A percentile compares a stretch with the other conserved stretches of the same genome.
Conservation (phyloP, 352 stramenopile genomes). For the Phytophthora hibernalis region DNA sequence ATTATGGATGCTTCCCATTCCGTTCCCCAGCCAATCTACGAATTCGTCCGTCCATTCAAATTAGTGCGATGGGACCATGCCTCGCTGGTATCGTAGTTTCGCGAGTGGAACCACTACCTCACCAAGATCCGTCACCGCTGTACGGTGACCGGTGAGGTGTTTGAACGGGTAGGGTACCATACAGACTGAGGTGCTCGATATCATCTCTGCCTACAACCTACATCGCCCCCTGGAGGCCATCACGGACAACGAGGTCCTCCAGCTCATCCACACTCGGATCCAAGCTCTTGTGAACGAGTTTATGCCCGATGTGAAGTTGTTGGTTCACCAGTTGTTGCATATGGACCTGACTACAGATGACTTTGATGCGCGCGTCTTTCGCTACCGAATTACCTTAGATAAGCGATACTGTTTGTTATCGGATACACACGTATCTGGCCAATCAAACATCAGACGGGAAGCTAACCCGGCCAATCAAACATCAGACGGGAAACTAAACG, state of each 20-base stretch:
- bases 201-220: slow-evolving; percentile 15
- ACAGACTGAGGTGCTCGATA: slow-evolving; percentile 12
- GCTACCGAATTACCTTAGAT: slow-evolving; percentile 5
- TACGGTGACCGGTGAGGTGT: slow-evolving; percentile 20
- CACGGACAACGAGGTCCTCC: slow-evolving; percentile 8
- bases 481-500: slow-evolving; percentile 2
- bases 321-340: slow-evolving; percentile 13
- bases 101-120: slow-evolving; percentile 22
- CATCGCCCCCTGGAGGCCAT: slow-evolving; percentile 7
- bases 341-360: slow-evolving; percentile 23
- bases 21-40: neutral
- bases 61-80: slow-evolving; percentile 21
- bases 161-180: slow-evolving; percentile 7
- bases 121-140: slow-evolving; percentile 25
- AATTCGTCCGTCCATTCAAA: neutral
- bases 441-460: slow-evolving; percentile 1
- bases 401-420: neutral
- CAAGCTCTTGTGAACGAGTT: slow-evolving; percentile 14
- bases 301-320: slow-evolving; percentile 15
- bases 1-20: too few relatives aligned
- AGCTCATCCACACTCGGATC: slow-evolving; percentile 9
- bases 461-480: neutral
- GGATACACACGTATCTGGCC: neutral
- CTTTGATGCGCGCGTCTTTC: slow-evolving; percentile 21
- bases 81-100: slow-evolving; percentile 17